These are phyloP conservation scores for Chlorella sp. DNA, from an alignment of 139 green algal species.

Conservation along the genomic window DNA sequence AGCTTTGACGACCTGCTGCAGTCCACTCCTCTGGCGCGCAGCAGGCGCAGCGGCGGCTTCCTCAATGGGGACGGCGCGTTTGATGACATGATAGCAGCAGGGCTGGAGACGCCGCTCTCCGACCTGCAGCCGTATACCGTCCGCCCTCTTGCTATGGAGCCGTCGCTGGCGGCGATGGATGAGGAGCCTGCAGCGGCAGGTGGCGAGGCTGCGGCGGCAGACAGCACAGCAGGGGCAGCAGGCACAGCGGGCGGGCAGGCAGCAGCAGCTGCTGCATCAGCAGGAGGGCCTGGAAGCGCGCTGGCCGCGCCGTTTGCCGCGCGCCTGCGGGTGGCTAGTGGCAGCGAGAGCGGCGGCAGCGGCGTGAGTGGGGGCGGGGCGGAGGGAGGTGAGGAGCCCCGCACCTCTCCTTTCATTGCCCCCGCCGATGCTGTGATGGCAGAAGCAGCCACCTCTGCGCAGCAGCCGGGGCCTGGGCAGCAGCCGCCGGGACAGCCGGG, in stretches of 20 bases:
- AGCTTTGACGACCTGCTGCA: constrained; percentile 4
- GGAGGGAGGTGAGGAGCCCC: background rate
- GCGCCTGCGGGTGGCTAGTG: background rate
- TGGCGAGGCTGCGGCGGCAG: too few relatives aligned
- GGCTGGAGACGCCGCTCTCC: constrained; percentile 9
- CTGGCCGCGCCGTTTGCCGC: constrained; percentile 10
- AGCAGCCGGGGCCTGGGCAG: background rate
- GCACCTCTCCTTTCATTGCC: too few relatives aligned
- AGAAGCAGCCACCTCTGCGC: too few relatives aligned
- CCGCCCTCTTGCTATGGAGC: background rate
- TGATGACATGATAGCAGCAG: background rate
- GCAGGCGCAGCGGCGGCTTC: background rate
- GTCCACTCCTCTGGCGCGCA: background rate
- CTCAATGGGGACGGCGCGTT: background rate
- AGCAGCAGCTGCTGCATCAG: constrained; percentile 20
- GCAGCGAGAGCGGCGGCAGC: background rate
- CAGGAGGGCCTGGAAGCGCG: background rate
- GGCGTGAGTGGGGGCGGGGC: background rate
- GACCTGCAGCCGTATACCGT: constrained; percentile 6
- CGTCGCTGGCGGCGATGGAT: background rate
- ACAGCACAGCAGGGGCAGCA: background rate
- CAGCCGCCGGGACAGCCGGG: background rate
- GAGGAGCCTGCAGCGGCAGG: background rate
- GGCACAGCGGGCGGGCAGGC: background rate
- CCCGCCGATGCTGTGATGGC: too few relatives aligned